These are phyloP conservation scores for Candida pseudofarinosa DNA, from an alignment of 805 yeast species.

Conservation along the genomic window DNA sequence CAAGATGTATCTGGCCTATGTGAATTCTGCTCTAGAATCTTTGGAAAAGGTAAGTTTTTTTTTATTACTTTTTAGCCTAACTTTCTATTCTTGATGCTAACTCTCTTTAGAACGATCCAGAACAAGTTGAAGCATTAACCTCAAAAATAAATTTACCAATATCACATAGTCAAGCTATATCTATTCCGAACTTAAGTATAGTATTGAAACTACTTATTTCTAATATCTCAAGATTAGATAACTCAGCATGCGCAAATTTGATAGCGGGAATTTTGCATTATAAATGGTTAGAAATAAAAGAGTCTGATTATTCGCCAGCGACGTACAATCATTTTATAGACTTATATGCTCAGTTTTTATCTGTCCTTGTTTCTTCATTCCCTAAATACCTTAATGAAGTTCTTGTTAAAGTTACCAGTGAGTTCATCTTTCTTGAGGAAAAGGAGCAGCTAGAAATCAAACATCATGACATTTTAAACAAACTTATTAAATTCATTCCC, in stretches of 20 bases:
- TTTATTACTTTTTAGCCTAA: neutral
- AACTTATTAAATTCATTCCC: slow-evolving; percentile 71
- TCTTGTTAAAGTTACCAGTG: slow-evolving; percentile 61
- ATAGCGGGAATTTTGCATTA: slow-evolving; percentile 61
- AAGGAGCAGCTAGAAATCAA: slow-evolving; percentile 15
- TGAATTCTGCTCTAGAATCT: slow-evolving; percentile 65
- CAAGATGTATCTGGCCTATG: slow-evolving; percentile 42
- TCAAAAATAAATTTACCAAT: slow-evolving; percentile 54
- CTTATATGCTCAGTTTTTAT: slow-evolving; percentile 65
- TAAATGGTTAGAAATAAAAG: slow-evolving; percentile 51
- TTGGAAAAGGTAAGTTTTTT: slow-evolving; percentile 49
- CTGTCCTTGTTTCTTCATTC: slow-evolving; percentile 74
- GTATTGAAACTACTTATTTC: slow-evolving; percentile 57
- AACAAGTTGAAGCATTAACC: slow-evolving; percentile 57
- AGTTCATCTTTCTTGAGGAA: slow-evolving; percentile 38
- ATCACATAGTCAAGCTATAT: slow-evolving; percentile 50
- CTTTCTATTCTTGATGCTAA: slow-evolving; percentile 14
- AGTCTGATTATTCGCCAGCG: slow-evolving; percentile 12
- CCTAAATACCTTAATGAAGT: slow-evolving; percentile 92
- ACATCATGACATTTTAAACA: slow-evolving; percentile 60
- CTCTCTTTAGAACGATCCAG: slow-evolving; percentile 39
- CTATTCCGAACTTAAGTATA: slow-evolving; percentile 47
- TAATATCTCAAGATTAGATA: slow-evolving; percentile 67
- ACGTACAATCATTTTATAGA: slow-evolving; percentile 33
- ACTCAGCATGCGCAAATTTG: slow-evolving; percentile 46